These are phyloP conservation scores for Didymella pomorum DNA, from an alignment of 2,329 filamentous ascomycete genomes.

Conservation along the genomic window DNA sequence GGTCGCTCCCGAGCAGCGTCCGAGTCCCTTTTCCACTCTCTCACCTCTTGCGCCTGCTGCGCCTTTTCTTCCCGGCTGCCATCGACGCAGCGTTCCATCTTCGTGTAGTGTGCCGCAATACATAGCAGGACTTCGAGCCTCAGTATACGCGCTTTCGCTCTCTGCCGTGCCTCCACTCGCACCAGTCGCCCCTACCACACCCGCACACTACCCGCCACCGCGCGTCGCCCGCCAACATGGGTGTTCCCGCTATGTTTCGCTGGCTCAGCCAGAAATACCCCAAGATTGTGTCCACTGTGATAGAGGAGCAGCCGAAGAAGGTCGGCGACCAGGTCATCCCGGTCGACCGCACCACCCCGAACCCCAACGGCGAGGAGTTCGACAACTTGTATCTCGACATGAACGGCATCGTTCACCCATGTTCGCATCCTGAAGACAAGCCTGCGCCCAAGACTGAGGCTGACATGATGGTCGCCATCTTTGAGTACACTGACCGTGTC, in stretches of 20 bases:
- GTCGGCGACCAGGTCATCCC: slow-evolving; percentile 87
- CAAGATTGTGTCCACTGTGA: slow-evolving; percentile 91
- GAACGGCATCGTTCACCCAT: slow-evolving; percentile 99
- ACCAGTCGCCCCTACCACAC: slow-evolving; percentile 6
- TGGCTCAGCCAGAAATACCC: slow-evolving; percentile 98
- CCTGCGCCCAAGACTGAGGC: slow-evolving; percentile 92
- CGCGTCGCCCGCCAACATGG: slow-evolving; percentile 66
- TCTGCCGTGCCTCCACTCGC: slow-evolving; percentile 20
- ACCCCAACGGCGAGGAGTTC: slow-evolving; percentile 97
- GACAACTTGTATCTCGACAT: slow-evolving; percentile 99
- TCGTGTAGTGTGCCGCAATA: slow-evolving; percentile 30
- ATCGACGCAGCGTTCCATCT: slow-evolving; percentile 22
- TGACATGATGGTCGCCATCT: slow-evolving; percentile 99
- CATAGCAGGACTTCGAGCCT: slow-evolving; percentile 25
- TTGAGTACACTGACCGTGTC: slow-evolving; percentile 97
- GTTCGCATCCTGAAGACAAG: slow-evolving; percentile 93
- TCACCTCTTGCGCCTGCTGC: not conserved
- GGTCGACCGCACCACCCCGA: slow-evolving; percentile 81
- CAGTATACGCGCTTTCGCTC: slow-evolving; percentile 29
- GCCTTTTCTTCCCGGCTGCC: slow-evolving; percentile 21
- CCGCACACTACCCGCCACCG: slow-evolving; percentile 24
- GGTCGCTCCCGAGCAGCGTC: slow-evolving; percentile 17
- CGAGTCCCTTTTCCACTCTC: slow-evolving; percentile 15
- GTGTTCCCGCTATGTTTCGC: slow-evolving; percentile 93
- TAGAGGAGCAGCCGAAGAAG: slow-evolving; percentile 82